Percentiles rank a stretch among this genome's conserved stretches.
Conservation (phyloP, 2,329 filamentous ascomycete species). For the Talaromyces sp. region DNA sequence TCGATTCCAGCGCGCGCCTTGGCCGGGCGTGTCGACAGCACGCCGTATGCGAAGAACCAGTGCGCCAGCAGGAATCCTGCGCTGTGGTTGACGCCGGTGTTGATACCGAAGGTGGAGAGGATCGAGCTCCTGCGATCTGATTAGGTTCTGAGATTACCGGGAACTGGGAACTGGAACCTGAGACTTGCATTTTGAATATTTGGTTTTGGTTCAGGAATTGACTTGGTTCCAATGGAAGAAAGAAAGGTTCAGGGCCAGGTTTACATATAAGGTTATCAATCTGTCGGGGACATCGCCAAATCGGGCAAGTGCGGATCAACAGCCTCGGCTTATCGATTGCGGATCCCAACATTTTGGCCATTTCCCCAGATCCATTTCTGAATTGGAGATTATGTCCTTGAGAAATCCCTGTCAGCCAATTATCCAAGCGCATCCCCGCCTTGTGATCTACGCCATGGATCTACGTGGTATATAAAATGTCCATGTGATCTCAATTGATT, state of each 20-base stretch:
- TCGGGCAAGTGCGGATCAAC: background rate
- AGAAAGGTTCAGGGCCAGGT: background rate
- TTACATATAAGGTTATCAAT: background rate
- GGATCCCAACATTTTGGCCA: background rate
- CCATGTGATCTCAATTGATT: background rate
- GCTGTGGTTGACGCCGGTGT: conserved; percentile 1
- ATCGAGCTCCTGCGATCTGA: background rate
- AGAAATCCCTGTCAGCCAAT: background rate
- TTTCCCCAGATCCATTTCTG: background rate
- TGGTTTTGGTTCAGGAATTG: too few species aligned
- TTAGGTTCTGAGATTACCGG: background rate
- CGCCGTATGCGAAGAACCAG: conserved; percentile 38
- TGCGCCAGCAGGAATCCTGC: conserved; percentile 2
- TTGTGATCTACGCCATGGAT: background rate
- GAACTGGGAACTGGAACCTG: background rate
- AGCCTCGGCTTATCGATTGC: background rate
- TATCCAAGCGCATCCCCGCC: background rate
- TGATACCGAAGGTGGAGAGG: conserved; percentile 1
- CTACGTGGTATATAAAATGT: background rate
- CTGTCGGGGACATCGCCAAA: background rate
- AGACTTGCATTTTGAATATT: background rate
- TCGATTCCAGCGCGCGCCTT: conserved; percentile 44
- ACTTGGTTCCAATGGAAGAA: background rate
- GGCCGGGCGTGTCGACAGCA: conserved; percentile 40
- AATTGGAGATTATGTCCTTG: background rate